Evolutionary conservation across 768 basidiomycete species (phyloP), one percentile per base, ranked within the genome.

Genomic region (Candolleomyces eurysporus): DNA sequence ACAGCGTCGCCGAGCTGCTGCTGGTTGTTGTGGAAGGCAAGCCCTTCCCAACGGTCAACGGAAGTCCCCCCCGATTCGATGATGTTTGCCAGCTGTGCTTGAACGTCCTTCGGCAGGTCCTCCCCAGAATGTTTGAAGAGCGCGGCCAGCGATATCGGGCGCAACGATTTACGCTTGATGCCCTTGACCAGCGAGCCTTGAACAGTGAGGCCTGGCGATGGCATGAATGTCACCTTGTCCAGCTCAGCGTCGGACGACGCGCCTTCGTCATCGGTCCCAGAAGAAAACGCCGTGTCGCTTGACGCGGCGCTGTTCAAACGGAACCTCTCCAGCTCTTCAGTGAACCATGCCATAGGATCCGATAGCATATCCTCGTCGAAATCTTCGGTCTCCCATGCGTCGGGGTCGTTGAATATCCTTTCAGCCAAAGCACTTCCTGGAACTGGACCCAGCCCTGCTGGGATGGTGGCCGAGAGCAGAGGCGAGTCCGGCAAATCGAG

Each of bases 341-440:
- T 63, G 4, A 79, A 61, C 76, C 76, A 78, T 16, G 64, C 65
- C 52, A 77, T 61, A 16, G 69, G 65, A 16, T 69, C 67, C 45
- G 67, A 57, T 19, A 67, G 72, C 54, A 22, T 10, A 32, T 69
- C 66, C 11, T 74, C 68, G 31, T 71, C 71, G 2, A 66, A 72
- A 17, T 69, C 68, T 3, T 63, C 65, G 21, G 68, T 72, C 45
- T 73, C 73, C 79, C 78, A 80, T 36, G 79, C 75, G n/a, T 74
- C 61, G 4, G 79, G 79, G 60, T 78, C 77, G 52, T 78, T 78
- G 65, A 79, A 78, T 52, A 79, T 80, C 55, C 68, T 72, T 64
- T 79, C 78, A 58, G 77, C 78, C 31, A 78, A 68, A 11, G 76
- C 76, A 57, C 73, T 77, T n/a, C 72, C 72, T 19, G 76, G 77